Evolutionary conservation across 2,329 filamentous ascomycete species (phyloP).

Genomic region (Fusarium mexicanum): DNA sequence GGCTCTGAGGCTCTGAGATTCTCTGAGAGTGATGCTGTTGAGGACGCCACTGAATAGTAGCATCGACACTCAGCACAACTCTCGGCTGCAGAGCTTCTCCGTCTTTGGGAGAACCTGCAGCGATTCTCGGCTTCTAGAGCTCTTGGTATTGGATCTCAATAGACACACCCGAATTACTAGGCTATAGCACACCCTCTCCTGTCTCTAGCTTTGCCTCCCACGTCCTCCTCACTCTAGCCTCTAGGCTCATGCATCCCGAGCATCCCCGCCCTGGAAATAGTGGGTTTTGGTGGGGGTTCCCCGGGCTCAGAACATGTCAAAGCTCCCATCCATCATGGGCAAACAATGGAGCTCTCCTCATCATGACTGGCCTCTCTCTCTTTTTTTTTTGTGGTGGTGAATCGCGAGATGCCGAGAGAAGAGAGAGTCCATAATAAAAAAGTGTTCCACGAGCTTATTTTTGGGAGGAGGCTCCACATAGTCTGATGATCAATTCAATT

Average conservation of each 20-base stretch:
- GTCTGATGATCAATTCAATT: conserved; percentile 7
- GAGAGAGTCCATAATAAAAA: conserved; percentile 18
- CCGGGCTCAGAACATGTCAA: conserved; percentile 12
- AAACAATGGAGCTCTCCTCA: conserved; percentile 25
- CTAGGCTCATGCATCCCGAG: not conserved
- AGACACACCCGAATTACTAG: not conserved
- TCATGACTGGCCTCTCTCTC: conserved; percentile 24
- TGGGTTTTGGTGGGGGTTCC: conserved; percentile 35
- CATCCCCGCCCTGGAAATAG: conserved; percentile 32
- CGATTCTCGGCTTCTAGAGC: conserved; percentile 29
- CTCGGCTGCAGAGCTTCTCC: not conserved
- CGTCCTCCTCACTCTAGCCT: conserved; percentile 4
- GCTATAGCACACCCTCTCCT: not conserved
- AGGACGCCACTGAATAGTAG: conserved; percentile 11
- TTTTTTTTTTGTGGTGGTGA: not conserved
- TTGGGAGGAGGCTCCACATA: conserved; percentile 4
- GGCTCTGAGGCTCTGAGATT: not conserved
- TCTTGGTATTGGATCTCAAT: not conserved
- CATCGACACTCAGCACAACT: not conserved
- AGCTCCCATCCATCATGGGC: conserved; percentile 31
- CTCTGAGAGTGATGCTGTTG: not conserved
- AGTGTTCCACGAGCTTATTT: conserved; percentile 30
- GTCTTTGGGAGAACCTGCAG: not conserved
- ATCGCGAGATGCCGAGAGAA: conserved; percentile 3
- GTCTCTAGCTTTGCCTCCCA: not conserved